Evolutionary conservation across 169 alveolate genomes (phyloP).

Genomic region (Eimeria acervulina): DNA sequence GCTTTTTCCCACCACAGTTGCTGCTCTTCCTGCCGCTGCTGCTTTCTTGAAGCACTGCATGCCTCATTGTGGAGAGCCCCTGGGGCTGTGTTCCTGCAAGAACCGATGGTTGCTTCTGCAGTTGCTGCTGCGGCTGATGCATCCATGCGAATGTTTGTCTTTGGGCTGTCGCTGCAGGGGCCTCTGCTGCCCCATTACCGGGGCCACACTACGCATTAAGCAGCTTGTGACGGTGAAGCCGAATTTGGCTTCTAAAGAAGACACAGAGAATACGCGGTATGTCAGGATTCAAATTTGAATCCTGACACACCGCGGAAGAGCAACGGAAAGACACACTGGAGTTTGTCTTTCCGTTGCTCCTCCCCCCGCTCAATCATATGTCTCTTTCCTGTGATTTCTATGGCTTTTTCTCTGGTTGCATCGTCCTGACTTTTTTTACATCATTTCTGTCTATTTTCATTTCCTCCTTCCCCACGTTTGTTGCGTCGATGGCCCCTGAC

Average conservation of each 20-base stretch:
- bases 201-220: conserved; percentile 88
- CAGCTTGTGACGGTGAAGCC: conserved; percentile 91
- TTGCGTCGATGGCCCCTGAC: neutral
- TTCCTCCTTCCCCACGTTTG: neutral
- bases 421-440: neutral
- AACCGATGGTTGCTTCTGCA: neutral
- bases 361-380: neutral
- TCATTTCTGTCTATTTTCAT: neutral
- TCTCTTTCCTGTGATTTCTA: neutral
- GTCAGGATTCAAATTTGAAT: neutral
- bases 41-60: neutral
- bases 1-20: neutral
- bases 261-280: conserved; percentile 75
- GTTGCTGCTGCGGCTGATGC: conserved; percentile 1
- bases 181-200: conserved; percentile 90
- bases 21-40: neutral
- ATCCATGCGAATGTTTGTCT: neutral
- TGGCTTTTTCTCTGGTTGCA: neutral
- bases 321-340: no score
- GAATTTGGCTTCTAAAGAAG: conserved; percentile 80
- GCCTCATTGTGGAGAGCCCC: neutral
- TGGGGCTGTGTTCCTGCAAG: neutral
- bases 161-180: conserved; percentile 68
- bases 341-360: no score
- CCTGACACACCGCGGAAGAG: no score